These are phyloP conservation scores for Jaminaea rosea DNA, from an alignment of 1,284 basidiomycete genomes.

Conservation along the genomic window DNA sequence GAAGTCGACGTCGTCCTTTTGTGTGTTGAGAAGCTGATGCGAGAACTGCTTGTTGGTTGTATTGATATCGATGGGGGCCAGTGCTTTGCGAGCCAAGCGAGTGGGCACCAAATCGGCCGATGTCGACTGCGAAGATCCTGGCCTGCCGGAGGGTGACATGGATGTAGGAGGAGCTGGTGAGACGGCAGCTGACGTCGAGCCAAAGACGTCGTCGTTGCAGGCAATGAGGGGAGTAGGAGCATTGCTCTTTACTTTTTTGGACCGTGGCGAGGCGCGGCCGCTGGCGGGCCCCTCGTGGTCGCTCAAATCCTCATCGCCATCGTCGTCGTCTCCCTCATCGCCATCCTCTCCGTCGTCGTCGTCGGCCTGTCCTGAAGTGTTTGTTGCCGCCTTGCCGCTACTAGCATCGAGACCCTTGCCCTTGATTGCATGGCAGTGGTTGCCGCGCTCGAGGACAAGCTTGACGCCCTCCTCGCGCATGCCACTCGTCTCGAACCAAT, in stretches of 20 bases:
- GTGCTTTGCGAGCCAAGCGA: not conserved
- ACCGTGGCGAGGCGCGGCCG: too few species aligned
- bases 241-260: too few species aligned
- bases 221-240: not conserved
- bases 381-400: not conserved
- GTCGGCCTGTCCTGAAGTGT: slow-evolving; percentile 1
- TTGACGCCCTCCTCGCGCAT: slow-evolving; percentile 35
- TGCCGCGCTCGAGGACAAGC: slow-evolving; percentile 13
- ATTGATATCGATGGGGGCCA: slow-evolving; percentile 22
- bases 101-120: too few species aligned
- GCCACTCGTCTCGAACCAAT: slow-evolving; percentile 38
- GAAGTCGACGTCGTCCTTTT: not conserved
- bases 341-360: slow-evolving; percentile 3
- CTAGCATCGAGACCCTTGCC: not conserved
- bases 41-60: slow-evolving; percentile 20
- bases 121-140: too few species aligned
- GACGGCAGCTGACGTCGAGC: not conserved
- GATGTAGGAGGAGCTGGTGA: not conserved
- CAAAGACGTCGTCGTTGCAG: not conserved
- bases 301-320: slow-evolving; percentile 7
- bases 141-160: too few species aligned
- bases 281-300: not conserved
- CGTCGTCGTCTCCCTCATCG: slow-evolving; percentile 4
- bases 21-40: too few species aligned
- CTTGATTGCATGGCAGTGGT: not conserved